A percentile compares a stretch with the other conserved stretches of the same genome.
phyloP scores from a whole-genome alignment of 2,329 filamentous ascomycete species.

The Ophiostoma ips region DNA sequence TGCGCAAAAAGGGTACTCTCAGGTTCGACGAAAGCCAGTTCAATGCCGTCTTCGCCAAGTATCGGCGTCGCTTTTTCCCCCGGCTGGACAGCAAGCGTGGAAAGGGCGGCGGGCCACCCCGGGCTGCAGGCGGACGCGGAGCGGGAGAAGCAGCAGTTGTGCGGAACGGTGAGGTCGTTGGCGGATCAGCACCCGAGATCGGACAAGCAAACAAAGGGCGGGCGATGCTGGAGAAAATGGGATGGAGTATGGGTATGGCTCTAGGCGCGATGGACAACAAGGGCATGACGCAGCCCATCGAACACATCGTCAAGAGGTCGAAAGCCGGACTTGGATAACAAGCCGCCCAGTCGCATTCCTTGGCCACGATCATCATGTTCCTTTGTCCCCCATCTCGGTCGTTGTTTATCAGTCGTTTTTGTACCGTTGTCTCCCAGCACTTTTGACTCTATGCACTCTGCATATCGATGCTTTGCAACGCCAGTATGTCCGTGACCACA shows the following conservation, averaged over 20 bases:
- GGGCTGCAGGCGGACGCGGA: constrained; percentile 14
- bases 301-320: constrained; percentile 72
- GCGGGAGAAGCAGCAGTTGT: constrained; percentile 34
- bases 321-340: constrained; percentile 65
- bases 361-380: too few relatives aligned
- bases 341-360: too few relatives aligned
- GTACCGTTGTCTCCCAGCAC: too few relatives aligned
- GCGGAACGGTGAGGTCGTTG: constrained; percentile 77
- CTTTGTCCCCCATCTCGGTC: too few relatives aligned
- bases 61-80: constrained; percentile 41
- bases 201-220: constrained; percentile 71
- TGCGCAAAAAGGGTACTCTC: constrained; percentile 56
- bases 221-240: constrained; percentile 91
- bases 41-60: constrained; percentile 29
- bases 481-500: too few relatives aligned
- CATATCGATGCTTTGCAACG: too few relatives aligned
- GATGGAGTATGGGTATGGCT: constrained; percentile 77
- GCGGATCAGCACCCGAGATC: constrained; percentile 71
- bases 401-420: too few relatives aligned
- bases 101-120: constrained; percentile 10
- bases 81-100: constrained; percentile 27
- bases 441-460: too few relatives aligned
- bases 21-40: constrained; percentile 45
- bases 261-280: constrained; percentile 73
- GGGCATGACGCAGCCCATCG: constrained; percentile 74